Evolutionary conservation across 192 early-diverging fungal genomes (phyloP).

Genomic region (Podila minutissima): DNA sequence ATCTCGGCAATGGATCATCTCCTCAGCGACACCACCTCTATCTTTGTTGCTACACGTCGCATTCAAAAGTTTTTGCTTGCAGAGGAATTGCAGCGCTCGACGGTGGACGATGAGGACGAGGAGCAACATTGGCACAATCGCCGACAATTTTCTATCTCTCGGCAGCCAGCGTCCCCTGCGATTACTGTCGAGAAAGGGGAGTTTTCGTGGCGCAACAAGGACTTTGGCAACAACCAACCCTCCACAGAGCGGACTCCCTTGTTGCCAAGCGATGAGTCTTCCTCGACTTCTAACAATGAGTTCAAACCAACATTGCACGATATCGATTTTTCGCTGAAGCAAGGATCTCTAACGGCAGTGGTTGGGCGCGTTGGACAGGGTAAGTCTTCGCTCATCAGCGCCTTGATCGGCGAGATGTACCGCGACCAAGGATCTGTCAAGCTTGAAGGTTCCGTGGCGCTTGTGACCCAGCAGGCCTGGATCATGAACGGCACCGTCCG

Average conservation of each 20-base stretch:
- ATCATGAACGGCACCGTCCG: slow-evolving; percentile 55
- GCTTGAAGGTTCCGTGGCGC: slow-evolving; percentile 70
- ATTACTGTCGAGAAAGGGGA: slow-evolving; percentile 8
- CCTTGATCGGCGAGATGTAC: slow-evolving; percentile 90
- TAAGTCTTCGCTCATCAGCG: slow-evolving; percentile 57
- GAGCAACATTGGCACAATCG: slow-evolving; percentile 51
- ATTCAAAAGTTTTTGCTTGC: slow-evolving; percentile 55
- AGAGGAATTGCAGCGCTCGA: slow-evolving; percentile 18
- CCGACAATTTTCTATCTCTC: background rate
- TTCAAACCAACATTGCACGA: slow-evolving; percentile 3
- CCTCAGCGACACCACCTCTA: slow-evolving; percentile 58
- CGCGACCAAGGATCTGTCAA: slow-evolving; percentile 65
- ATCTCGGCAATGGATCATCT: slow-evolving; percentile 55
- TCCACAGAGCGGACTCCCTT: slow-evolving; percentile 16
- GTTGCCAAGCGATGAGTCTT: background rate
- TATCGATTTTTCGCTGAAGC: slow-evolving; percentile 51
- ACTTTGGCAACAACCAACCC: background rate
- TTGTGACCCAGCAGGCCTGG: slow-evolving; percentile 58
- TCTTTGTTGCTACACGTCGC: slow-evolving; percentile 66
- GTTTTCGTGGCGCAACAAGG: slow-evolving; percentile 23
- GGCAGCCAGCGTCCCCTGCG: background rate
- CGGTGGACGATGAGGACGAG: background rate
- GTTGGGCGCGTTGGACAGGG: slow-evolving; percentile 57
- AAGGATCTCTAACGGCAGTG: slow-evolving; percentile 21
- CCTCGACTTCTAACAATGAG: background rate